Conservation (phyloP, 1,139 yeast genomes). For the Torulaspora pretoriensis region DNA sequence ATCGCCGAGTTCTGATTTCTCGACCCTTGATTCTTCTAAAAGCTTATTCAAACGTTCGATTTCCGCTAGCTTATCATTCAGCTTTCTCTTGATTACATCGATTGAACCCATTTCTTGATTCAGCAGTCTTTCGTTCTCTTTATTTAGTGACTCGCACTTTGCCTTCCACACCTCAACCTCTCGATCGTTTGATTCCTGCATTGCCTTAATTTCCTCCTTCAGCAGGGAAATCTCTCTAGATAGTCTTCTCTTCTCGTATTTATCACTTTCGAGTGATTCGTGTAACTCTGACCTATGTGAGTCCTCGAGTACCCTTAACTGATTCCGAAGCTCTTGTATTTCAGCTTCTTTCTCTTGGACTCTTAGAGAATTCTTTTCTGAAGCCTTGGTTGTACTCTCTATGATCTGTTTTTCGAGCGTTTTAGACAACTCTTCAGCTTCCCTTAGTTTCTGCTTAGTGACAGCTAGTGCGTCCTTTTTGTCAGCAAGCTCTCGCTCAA, state of each 20-base stretch:
- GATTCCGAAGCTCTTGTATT: conserved; percentile 24
- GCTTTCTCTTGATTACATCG: conserved; percentile 12
- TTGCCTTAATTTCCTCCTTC: conserved; percentile 24
- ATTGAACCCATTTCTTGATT: conserved; percentile 12
- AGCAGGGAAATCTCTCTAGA: conserved; percentile 22
- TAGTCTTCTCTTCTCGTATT: conserved; percentile 22
- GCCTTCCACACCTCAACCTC: conserved; percentile 18
- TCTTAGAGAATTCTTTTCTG: conserved; percentile 19
- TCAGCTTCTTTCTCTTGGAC: conserved; percentile 27
- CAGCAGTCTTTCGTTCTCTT: conserved; percentile 18
- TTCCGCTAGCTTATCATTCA: conserved; percentile 12
- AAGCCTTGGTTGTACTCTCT: conserved; percentile 17
- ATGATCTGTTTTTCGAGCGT: conserved; percentile 20
- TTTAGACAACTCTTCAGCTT: conserved; percentile 10
- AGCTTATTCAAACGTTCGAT: conserved; percentile 16
- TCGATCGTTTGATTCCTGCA: conserved; percentile 21
- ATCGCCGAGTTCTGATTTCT: conserved; percentile 15
- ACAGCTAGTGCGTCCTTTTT: conserved; percentile 9
- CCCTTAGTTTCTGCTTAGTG: conserved; percentile 9
- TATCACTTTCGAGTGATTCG: conserved; percentile 33
- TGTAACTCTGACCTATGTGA: conserved; percentile 17
- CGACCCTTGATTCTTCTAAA: conserved; percentile 15
- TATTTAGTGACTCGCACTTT: conserved; percentile 26
- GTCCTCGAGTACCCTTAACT: conserved; percentile 14
- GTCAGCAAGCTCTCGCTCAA: background rate